Evolutionary conservation across 2,329 filamentous ascomycete species (phyloP), one percentile per base, ranked within the genome.

Genomic region (Sporothrix inflata): DNA sequence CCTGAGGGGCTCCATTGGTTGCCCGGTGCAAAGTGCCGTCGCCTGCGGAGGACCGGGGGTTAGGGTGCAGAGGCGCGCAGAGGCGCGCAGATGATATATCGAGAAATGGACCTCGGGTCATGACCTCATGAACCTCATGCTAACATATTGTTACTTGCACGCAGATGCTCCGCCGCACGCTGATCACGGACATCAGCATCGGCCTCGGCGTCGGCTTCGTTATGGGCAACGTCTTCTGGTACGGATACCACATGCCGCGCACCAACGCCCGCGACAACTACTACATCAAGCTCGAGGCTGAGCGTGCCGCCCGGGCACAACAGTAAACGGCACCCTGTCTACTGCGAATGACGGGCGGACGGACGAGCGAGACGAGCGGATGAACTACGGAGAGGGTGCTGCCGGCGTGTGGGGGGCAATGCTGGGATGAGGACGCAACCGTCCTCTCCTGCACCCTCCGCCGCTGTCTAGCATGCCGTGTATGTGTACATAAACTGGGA

Each of bases 231-330:
- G 79, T 80, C 75, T 89, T 85, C 83, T 89, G 87, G 87, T 87
- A 89, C 84, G 87, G 88, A 80, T 90, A 80, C 83, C 88, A 90
- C 83, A 82, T 89, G 78, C 88, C 87, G 76, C 87, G 87, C 80
- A 88, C 86, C 78, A 80, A 84, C 78, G 84, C 83, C 75, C 87
- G 88, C 79, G 88, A 90, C 82, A 82, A 81, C 80, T 85, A 84
- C 85, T 89, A 89, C 84, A 80, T 81, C 81, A 84, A 87, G 81
- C 82, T 89, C 74, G 88, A 89, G 83, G 83, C 84, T 77, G 81
- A 88, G 81, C 86, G 87, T 73, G 85, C 85, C 71, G 81, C 79
- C 8, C 72, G 71, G 73, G 16, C 65, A 67, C 34, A 67, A 72
- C 14, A 68, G 71, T 71, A 69, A 69, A 66, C 4, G n/a, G n/a